A percentile compares a stretch with the other conserved stretches of the same genome.
phyloP scores from a whole-genome alignment of 306 rosid genomes.

The peach (Prunus persica) region DNA sequence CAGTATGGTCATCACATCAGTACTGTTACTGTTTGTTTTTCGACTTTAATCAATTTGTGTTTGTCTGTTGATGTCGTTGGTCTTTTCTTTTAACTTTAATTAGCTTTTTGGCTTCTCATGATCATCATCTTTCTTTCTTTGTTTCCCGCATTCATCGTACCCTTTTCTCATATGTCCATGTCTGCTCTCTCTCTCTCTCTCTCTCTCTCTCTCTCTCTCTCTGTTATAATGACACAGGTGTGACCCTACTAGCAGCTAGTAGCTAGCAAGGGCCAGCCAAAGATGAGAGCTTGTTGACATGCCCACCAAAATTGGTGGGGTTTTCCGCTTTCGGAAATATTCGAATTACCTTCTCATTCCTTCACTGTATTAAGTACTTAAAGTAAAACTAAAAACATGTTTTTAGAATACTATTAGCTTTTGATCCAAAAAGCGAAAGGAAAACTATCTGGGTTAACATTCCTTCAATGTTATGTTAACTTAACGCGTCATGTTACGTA shows the following conservation, averaged over 20 bases:
- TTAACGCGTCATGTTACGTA: too few species aligned
- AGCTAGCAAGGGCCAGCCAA: too few species aligned
- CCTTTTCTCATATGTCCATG: conserved; percentile 50
- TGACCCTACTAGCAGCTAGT: conserved; percentile 8
- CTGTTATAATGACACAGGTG: neutral
- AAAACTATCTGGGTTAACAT: too few species aligned
- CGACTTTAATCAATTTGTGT: conserved; percentile 10
- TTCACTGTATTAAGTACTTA: too few species aligned
- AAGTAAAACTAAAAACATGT: too few species aligned
- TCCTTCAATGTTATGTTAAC: too few species aligned
- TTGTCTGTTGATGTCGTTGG: conserved; percentile 11
- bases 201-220: neutral
- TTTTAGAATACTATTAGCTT: too few species aligned
- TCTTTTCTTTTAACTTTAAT: conserved; percentile 17
- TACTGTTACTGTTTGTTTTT: neutral
- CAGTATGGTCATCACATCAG: neutral
- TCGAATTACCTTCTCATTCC: too few species aligned
- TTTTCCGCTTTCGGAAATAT: too few species aligned
- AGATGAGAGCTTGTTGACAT: too few species aligned
- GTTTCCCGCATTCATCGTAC: conserved; percentile 86
- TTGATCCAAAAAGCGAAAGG: too few species aligned
- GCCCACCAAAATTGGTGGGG: too few species aligned
- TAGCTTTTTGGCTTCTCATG: conserved; percentile 29
- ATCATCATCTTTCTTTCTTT: conserved; percentile 19
- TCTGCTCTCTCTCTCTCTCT: conserved; percentile 20